These are phyloP conservation scores for Capronia epimyces DNA, from an alignment of 2,329 filamentous ascomycete species.

Conservation along the genomic window DNA sequence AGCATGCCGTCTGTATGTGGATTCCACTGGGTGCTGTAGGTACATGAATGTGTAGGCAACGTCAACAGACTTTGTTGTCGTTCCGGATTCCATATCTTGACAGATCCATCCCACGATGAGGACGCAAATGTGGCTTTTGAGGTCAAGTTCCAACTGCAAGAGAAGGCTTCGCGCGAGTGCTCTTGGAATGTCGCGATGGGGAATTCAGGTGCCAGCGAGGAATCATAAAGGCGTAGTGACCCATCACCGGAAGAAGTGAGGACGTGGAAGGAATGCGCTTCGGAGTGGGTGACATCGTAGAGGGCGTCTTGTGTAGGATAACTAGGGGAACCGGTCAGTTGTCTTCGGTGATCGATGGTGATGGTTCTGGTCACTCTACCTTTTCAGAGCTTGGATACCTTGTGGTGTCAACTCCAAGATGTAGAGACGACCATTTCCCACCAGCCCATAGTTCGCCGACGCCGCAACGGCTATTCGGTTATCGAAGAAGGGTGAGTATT, in stretches of 20 bases:
- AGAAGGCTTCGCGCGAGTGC: constrained; percentile 88
- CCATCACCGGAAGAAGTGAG: constrained; percentile 87
- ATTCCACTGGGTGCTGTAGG: constrained; percentile 86
- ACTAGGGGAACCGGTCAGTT: constrained; percentile 40
- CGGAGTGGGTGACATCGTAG: constrained; percentile 92
- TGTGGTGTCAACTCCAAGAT: constrained; percentile 75
- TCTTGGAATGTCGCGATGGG: constrained; percentile 90
- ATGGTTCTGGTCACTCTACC: constrained; percentile 43
- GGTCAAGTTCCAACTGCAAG: constrained; percentile 85
- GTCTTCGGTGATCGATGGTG: neutral
- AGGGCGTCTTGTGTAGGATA: constrained; percentile 97
- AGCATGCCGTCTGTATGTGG: constrained; percentile 81
- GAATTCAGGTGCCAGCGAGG: constrained; percentile 66
- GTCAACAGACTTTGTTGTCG: constrained; percentile 68
- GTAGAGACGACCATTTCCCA: constrained; percentile 89
- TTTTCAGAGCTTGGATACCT: constrained; percentile 79
- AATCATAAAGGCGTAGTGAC: constrained; percentile 89
- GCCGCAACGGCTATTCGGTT: constrained; percentile 83
- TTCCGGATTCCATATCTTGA: constrained; percentile 91
- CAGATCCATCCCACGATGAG: constrained; percentile 90
- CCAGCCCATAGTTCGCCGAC: constrained; percentile 93
- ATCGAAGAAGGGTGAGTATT: constrained; percentile 98
- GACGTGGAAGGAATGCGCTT: constrained; percentile 92
- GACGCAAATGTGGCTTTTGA: constrained; percentile 87
- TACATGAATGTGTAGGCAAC: constrained; percentile 85